Evolutionary conservation across 306 rosid species (phyloP).

Genomic region (Cercis canadensis): DNA sequence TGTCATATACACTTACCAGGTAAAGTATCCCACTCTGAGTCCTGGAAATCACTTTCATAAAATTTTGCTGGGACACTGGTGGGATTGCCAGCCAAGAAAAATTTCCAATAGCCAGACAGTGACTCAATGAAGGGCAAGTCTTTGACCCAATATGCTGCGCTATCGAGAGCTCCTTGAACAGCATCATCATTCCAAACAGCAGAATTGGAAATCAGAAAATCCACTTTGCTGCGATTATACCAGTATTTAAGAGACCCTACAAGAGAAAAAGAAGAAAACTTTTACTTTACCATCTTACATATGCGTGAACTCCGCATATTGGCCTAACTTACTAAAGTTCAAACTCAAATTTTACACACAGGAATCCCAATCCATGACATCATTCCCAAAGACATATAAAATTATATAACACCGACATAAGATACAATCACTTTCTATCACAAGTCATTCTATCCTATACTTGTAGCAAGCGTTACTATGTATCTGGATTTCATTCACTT

Average conservation of each 20-base stretch:
- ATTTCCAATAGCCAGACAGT: conserved; percentile 90
- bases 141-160: conserved; percentile 83
- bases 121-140: conserved; percentile 83
- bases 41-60: conserved; percentile 60
- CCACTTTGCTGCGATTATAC: conserved; percentile 83
- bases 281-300: too few relatives aligned
- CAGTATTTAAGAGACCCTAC: conserved; percentile 88
- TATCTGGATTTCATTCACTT: neutral
- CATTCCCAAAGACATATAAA: too few relatives aligned
- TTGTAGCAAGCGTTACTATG: neutral
- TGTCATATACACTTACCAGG: conserved; percentile 61
- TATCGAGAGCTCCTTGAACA: conserved; percentile 72
- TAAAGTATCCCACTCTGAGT: conserved; percentile 73
- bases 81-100: conserved; percentile 79
- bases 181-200: conserved; percentile 93
- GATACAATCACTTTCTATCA: too few relatives aligned
- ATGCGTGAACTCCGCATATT: too few relatives aligned
- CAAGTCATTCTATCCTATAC: neutral
- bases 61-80: conserved; percentile 65
- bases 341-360: too few relatives aligned
- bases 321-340: too few relatives aligned
- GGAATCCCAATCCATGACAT: too few relatives aligned
- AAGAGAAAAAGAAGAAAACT: neutral
- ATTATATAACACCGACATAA: too few relatives aligned
- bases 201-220: conserved; percentile 63